Evolutionary conservation across 495 filamentous ascomycete genomes (phyloP), one percentile per base, ranked within the genome.

Genomic region (Neurospora sp.): DNA sequence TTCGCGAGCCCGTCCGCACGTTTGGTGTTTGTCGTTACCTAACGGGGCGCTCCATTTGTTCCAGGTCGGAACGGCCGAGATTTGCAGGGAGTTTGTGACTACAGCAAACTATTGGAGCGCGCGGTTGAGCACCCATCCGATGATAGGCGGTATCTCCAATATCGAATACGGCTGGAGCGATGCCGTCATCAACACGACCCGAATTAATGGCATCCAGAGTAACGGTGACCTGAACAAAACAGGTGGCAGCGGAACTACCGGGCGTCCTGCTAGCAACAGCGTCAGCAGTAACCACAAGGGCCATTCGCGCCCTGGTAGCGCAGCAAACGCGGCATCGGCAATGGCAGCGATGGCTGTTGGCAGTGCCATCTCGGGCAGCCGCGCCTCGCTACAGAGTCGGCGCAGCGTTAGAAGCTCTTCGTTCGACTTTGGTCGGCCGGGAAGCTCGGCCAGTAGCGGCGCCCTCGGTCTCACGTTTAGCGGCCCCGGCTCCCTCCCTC

Each of bases 61-160:
- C 87, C 94, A 98, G 80, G 96, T 94, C 74, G 96, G 96, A 59
- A 99, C 96, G 0, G 89, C 92, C 3, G 96, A 98, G 78, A 98
- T 99, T 76, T 91, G 94, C 66, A 90, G 90, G 70, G 96, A 99
- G 77, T 99, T 97, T 74, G 94, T 98, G 70, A 90, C 89, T 41
- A 96, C 93, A 1, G 95, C 93, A 76, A 99, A 99, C 83, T 99
- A 99, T 83, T 99, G 96, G 96, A 93, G 93, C 77, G 94, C 96
- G 3, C 88, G 96, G 59, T 85, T 98, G 10, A 97, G 93, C 77
- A 98, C 97, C 74, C 92, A 97, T 75, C 96, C 96, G 12, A 84
- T 98, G 5, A 88, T 94, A 10, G 96, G 95, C 37, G 95, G 93
- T 74, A 91, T 98, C 77, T 96, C 93, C 83, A 99, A 98, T 77